phyloP scores from a whole-genome alignment of 2,329 filamentous ascomycete species.

The Ophiostoma ips region DNA sequence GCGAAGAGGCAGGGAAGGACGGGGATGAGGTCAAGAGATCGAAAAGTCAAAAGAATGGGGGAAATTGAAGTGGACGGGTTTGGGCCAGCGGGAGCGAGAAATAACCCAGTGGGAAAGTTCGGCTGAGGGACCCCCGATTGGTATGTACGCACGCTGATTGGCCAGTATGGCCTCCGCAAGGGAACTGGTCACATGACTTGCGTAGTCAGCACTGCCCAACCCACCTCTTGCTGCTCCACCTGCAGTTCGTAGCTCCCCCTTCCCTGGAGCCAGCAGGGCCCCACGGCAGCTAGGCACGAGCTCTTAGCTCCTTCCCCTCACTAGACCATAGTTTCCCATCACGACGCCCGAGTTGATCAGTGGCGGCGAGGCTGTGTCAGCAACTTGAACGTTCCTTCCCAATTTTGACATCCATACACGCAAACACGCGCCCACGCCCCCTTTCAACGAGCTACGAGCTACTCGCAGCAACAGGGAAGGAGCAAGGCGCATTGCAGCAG shows the following conservation, averaged over 20 bases:
- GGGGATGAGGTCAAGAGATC: neutral
- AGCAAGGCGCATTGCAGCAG: neutral
- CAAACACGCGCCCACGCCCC: neutral
- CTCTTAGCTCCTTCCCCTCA: neutral
- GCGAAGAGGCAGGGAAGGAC: neutral
- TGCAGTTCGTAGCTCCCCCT: neutral
- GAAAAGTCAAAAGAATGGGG: conserved; percentile 1
- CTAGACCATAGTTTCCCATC: neutral
- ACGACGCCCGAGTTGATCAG: neutral
- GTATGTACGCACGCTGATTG: conserved; percentile 12
- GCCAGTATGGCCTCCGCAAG: neutral
- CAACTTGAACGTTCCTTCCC: neutral
- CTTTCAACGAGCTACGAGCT: neutral
- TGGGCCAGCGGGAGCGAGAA: conserved; percentile 2
- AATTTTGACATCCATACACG: no score
- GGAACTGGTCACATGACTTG: conserved; percentile 7
- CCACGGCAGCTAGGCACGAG: neutral
- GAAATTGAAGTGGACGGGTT: neutral
- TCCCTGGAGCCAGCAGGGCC: neutral
- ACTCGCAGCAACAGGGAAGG: neutral
- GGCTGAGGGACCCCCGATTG: conserved; percentile 11
- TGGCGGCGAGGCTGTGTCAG: conserved; percentile 12
- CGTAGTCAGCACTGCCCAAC: conserved; percentile 5
- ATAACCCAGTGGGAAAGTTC: conserved; percentile 12
- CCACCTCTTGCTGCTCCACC: neutral